These are phyloP conservation scores for Alternaria novae-zelandiae DNA, from an alignment of 2,329 filamentous ascomycete species.

Conservation along the genomic window DNA sequence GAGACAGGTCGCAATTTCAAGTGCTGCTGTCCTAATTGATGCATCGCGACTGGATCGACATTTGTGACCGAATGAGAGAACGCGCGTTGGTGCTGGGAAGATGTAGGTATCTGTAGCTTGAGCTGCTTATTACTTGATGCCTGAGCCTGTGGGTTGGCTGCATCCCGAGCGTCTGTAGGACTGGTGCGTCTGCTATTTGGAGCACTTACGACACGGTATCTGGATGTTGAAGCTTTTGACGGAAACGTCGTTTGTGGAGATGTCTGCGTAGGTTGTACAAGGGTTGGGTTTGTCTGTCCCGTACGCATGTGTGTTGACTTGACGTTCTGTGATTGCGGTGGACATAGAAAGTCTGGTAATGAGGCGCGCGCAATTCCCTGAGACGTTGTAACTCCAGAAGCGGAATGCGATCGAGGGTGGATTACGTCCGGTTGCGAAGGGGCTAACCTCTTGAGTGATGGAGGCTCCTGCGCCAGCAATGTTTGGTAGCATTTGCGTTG, in stretches of 20 bases:
- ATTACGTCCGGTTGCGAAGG: constrained; percentile 17
- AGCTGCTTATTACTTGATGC: background rate
- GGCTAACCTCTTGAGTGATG: constrained; percentile 29
- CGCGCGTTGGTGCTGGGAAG: background rate
- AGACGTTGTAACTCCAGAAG: constrained; percentile 11
- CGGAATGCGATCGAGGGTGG: constrained; percentile 16
- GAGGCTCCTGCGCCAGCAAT: constrained; percentile 33
- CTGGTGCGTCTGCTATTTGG: constrained; percentile 9
- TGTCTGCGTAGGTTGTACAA: background rate
- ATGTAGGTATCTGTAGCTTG: background rate
- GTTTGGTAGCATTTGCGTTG: constrained; percentile 35
- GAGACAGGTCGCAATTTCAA: background rate
- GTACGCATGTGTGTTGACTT: background rate
- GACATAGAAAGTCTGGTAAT: constrained; percentile 15
- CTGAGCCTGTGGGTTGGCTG: background rate
- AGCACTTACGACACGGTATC: constrained; percentile 20
- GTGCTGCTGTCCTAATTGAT: background rate
- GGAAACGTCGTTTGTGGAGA: background rate
- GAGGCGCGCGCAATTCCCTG: constrained; percentile 16
- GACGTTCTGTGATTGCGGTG: constrained; percentile 16
- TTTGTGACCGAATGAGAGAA: background rate
- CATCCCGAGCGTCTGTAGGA: background rate
- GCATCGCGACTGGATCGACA: background rate
- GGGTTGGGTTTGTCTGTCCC: background rate
- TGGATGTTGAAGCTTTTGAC: constrained; percentile 6